phyloP scores from a whole-genome alignment of 1,139 yeast genomes.

The Blastobotrys arbuscula region DNA sequence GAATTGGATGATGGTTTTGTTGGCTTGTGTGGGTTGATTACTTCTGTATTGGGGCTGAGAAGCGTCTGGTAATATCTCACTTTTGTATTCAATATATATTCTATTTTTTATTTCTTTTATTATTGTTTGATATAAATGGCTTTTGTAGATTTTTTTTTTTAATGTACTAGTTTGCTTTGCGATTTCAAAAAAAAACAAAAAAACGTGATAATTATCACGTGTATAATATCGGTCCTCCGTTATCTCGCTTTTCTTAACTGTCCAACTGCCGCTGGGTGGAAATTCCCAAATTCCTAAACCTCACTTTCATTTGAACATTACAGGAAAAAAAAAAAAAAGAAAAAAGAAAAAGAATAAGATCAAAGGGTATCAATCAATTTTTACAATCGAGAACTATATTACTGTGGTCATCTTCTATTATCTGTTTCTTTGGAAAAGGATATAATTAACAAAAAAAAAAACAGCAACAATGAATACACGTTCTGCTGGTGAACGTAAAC shows the following conservation, averaged over 20 bases:
- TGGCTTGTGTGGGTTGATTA: slow-evolving; percentile 79
- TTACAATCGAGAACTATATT: too few species aligned
- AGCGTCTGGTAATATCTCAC: slow-evolving; percentile 51
- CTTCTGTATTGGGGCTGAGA: slow-evolving; percentile 71
- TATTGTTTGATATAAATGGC: background rate
- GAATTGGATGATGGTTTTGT: slow-evolving; percentile 68
- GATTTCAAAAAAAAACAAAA: too few species aligned
- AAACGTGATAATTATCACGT: too few species aligned
- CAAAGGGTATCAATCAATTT: too few species aligned
- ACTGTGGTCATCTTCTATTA: too few species aligned
- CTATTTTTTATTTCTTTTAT: background rate
- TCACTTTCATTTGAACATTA: slow-evolving; percentile 1
- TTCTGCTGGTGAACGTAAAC: slow-evolving; percentile 24
- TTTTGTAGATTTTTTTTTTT: too few species aligned
- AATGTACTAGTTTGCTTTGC: too few species aligned
- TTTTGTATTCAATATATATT: background rate
- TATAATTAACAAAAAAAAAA: background rate
- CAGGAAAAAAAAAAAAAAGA: background rate
- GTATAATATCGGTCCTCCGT: too few species aligned
- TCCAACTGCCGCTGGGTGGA: too few species aligned
- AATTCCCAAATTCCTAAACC: background rate
- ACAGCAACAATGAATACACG: slow-evolving; percentile 14
- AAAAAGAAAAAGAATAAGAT: background rate
- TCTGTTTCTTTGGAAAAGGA: too few species aligned
- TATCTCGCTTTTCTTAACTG: too few species aligned